A percentile compares a stretch with the other conserved stretches of the same genome.
phyloP scores from a whole-genome alignment of 2,329 filamentous ascomycete species.

The Claviceps monticola region DNA sequence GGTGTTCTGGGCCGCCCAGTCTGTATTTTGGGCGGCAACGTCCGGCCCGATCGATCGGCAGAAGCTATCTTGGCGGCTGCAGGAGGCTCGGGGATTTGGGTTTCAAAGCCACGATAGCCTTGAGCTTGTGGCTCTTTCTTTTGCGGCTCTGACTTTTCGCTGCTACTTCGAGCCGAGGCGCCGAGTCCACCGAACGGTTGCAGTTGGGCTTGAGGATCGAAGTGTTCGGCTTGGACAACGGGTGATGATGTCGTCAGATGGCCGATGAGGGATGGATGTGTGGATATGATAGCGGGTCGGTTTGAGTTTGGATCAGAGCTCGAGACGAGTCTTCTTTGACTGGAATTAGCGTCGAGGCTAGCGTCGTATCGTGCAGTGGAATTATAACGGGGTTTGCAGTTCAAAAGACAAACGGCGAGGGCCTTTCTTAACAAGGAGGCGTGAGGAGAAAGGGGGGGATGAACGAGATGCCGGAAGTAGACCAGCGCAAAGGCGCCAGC shows the following conservation, averaged over 20 bases:
- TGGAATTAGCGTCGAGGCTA: neutral
- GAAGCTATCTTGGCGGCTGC: conserved; percentile 17
- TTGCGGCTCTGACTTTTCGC: conserved; percentile 33
- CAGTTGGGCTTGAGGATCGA: conserved; percentile 15
- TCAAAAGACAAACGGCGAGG: neutral
- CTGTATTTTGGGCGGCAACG: conserved; percentile 16
- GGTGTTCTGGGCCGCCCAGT: conserved; percentile 31
- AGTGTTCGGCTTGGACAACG: conserved; percentile 43
- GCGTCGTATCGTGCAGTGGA: neutral
- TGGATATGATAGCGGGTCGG: conserved; percentile 24
- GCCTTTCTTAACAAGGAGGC: no score
- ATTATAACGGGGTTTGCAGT: neutral
- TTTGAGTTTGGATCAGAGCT: conserved; percentile 13
- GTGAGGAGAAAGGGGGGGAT: no score
- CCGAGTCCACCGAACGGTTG: conserved; percentile 18
- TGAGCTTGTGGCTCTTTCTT: neutral
- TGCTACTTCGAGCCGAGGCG: conserved; percentile 48
- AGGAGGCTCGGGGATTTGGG: conserved; percentile 15
- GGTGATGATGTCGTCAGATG: conserved; percentile 58
- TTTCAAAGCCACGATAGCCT: neutral
- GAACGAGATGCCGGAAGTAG: neutral
- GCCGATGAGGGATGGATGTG: conserved; percentile 51
- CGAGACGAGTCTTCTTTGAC: conserved; percentile 7
- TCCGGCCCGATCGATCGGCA: conserved; percentile 15
- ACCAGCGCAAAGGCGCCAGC: neutral